Conservation (phyloP, 2,329 filamentous ascomycete species). For the Epichloe baconii region DNA sequence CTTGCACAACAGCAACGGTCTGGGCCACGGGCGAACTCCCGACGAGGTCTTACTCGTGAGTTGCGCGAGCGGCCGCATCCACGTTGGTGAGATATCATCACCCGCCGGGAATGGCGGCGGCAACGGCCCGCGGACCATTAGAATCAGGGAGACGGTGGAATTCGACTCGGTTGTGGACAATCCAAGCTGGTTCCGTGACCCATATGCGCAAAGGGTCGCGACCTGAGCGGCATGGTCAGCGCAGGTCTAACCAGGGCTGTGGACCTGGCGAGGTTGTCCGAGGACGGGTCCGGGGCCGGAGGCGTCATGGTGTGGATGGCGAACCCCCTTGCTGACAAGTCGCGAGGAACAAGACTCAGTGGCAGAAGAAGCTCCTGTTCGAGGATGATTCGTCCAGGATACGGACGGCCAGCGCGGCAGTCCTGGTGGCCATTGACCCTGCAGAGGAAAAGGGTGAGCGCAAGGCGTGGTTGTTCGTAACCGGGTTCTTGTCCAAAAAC, state of each 20-base stretch:
- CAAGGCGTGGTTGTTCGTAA: constrained; percentile 44
- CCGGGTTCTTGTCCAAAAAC: constrained; percentile 37
- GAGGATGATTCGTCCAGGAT: constrained; percentile 41
- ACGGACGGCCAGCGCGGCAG: constrained; percentile 35
- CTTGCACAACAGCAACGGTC: constrained; percentile 43
- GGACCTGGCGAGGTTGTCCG: constrained; percentile 20
- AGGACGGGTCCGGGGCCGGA: constrained; percentile 25
- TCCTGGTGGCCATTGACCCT: constrained; percentile 40
- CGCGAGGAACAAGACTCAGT: constrained; percentile 11
- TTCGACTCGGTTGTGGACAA: constrained; percentile 40
- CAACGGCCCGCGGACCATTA: constrained; percentile 8
- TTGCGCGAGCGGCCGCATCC: constrained; percentile 32
- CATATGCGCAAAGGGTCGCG: constrained; percentile 29
- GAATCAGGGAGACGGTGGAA: constrained; percentile 27
- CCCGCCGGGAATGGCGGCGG: constrained; percentile 3
- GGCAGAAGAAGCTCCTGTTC: constrained; percentile 37
- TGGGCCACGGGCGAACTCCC: constrained; percentile 32
- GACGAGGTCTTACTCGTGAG: constrained; percentile 31
- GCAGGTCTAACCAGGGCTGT: constrained; percentile 31
- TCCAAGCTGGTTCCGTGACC: constrained; percentile 43
- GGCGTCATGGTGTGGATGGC: constrained; percentile 33
- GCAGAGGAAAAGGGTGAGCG: constrained; percentile 27
- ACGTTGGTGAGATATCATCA: constrained; percentile 23
- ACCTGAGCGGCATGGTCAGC: constrained; percentile 41
- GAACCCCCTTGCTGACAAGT: constrained; percentile 3